phyloP scores from a whole-genome alignment of 768 basidiomycete genomes.

The Trametes cubensis region DNA sequence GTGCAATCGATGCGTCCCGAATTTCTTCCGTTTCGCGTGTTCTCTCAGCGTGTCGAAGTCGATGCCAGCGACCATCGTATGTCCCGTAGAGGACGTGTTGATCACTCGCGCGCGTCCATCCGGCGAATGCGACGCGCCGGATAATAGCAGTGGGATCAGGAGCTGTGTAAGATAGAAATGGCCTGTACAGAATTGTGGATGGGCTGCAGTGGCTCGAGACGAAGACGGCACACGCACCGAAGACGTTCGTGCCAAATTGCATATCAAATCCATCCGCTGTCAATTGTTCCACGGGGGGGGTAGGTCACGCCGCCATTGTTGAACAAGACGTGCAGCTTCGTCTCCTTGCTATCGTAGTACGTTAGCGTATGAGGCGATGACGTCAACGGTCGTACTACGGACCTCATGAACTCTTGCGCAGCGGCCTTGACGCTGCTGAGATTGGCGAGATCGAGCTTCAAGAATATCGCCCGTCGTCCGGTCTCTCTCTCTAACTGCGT shows the following conservation, averaged over 20 bases:
- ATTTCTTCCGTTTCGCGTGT: conserved; percentile 24
- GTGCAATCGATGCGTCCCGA: conserved; percentile 27
- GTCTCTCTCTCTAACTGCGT: conserved; percentile 48
- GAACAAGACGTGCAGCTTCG: conserved; percentile 48
- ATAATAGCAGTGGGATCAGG: conserved; percentile 49
- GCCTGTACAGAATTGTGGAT: conserved; percentile 38
- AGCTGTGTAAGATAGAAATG: conserved; percentile 60
- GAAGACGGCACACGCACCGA: conserved; percentile 38
- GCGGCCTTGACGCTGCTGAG: conserved; percentile 40
- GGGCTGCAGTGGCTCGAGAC: background rate
- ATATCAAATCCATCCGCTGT: conserved; percentile 56
- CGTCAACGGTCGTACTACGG: background rate
- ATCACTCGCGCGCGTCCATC: conserved; percentile 49
- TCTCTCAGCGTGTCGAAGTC: conserved; percentile 44
- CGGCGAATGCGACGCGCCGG: conserved; percentile 40
- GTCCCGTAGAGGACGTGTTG: conserved; percentile 46
- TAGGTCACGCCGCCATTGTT: conserved; percentile 58
- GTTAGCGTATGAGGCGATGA: conserved; percentile 35
- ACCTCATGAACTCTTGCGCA: conserved; percentile 42
- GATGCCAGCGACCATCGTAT: conserved; percentile 36
- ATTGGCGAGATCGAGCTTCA: conserved; percentile 46
- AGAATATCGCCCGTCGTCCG: conserved; percentile 42
- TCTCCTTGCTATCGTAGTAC: conserved; percentile 41
- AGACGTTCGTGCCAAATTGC: conserved; percentile 60
- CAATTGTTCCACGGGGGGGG: conserved; percentile 39